Base-by-base conservation (phyloP, 345 rosid species). In the Cardamine resedifolia region DNA sequence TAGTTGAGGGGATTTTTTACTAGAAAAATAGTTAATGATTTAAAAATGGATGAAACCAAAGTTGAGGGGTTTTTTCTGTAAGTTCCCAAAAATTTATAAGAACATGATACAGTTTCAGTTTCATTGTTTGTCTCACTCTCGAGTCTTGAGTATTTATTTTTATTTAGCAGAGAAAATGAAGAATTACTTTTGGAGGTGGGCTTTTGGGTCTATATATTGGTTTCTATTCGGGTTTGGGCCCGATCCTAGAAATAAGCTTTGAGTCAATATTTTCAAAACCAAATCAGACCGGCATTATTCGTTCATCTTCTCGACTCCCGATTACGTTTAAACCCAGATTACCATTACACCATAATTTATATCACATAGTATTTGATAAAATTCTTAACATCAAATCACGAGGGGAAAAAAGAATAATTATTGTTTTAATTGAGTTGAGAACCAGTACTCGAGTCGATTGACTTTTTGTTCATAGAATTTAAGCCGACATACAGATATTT, bases 401-500 rank as follows among this genome's bases (percentile, higher is more conserved):
- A n/a, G 4, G 10, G 41, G 10, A 34, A 28, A 5, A 28, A 4
- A 28, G 5, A 28, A 5, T 28, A 28, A 28, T 7, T 28, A 6
- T 28, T 28, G 30, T 28, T 28, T 27, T 7, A 30, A 30, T 30
- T 1, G 63, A 20, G 12, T 56, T 56, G 4, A n/a, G 60, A 56
- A 23, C 49, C 14, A 7, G 3, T 44, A 36, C 7, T 24, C 3
- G 3, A 27, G 7, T 57, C 8, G 11, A 10, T 57, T 11, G 63
- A 58, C 44, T 15, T 60, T 39, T 24, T 9, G 14, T 21, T 23
- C 4, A n/a, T 23, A 4, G 4, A 53, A 39, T 52, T 7, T 43
- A 4, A 21, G 71, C 64, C 58, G 74, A 68, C 73, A 68, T 52
- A n/a, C 38, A 28, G 38, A 27, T 53, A 26, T 53, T 53, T 53